phyloP scores from a whole-genome alignment of 2,329 filamentous ascomycete genomes.

The Venturia asperata region DNA sequence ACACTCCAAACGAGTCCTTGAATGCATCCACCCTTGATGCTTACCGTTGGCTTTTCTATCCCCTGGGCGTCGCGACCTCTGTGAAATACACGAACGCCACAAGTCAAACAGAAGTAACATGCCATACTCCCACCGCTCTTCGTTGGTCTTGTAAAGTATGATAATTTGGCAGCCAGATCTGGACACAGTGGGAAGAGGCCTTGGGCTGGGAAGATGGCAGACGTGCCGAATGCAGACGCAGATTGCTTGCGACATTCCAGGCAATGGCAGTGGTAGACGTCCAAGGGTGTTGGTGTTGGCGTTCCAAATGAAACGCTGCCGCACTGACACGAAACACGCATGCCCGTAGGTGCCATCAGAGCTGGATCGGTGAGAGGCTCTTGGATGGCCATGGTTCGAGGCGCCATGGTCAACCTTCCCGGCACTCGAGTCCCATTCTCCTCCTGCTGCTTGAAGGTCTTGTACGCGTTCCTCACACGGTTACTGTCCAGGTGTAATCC shows the following conservation, averaged over 20 bases:
- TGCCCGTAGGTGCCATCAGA: not conserved
- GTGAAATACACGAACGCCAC: slow-evolving; percentile 20
- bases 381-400: not conserved
- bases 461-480: slow-evolving; percentile 15
- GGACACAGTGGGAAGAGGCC: slow-evolving; percentile 47
- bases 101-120: slow-evolving; percentile 55
- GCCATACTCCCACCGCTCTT: slow-evolving; percentile 51
- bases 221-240: slow-evolving; percentile 59
- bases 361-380: slow-evolving; percentile 11
- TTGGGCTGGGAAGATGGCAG: slow-evolving; percentile 58
- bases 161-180: slow-evolving; percentile 38
- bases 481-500: slow-evolving; percentile 18
- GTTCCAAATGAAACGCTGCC: slow-evolving; percentile 56
- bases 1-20: slow-evolving; percentile 20
- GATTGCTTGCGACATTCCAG: slow-evolving; percentile 59
- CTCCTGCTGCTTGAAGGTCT: slow-evolving; percentile 8
- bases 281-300: slow-evolving; percentile 51
- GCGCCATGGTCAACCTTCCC: not conserved
- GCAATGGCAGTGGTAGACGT: slow-evolving; percentile 68
- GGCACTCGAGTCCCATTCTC: not conserved
- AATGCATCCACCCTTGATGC: slow-evolving; percentile 20
- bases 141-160: slow-evolving; percentile 50
- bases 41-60: slow-evolving; percentile 11
- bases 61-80: slow-evolving; percentile 4
- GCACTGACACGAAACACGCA: slow-evolving; percentile 50